These are phyloP conservation scores for Pichia nakasei DNA, from an alignment of 805 yeast genomes.

Conservation along the genomic window DNA sequence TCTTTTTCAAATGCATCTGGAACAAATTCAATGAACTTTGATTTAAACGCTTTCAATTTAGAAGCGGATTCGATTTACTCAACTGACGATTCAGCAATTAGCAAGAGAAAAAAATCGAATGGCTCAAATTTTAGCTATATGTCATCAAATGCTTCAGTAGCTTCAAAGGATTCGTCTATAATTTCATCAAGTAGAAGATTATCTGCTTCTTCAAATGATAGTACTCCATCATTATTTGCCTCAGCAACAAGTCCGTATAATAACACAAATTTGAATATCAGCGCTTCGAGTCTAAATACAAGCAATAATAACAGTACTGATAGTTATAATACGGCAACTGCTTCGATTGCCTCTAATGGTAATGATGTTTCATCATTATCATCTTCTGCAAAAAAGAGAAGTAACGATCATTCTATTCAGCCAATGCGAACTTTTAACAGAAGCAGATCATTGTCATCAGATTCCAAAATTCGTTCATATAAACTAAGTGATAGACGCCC, in stretches of 20 bases:
- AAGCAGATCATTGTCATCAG: conserved; percentile 12
- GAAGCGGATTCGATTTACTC: conserved; percentile 15
- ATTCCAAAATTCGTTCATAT: conserved; percentile 11
- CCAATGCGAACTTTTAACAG: conserved; percentile 7
- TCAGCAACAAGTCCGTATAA: conserved; percentile 20
- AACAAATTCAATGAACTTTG: conserved; percentile 13
- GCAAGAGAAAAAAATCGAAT: conserved; percentile 18
- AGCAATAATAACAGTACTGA: neutral
- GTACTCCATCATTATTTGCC: conserved; percentile 21
- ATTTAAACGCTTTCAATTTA: conserved; percentile 23
- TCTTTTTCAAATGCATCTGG: neutral
- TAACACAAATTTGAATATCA: neutral
- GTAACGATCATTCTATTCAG: conserved; percentile 6
- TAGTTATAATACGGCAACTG: neutral
- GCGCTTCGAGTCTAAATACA: neutral
- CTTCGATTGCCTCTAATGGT: neutral
- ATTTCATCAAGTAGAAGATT: conserved; percentile 21
- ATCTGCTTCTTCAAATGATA: conserved; percentile 19
- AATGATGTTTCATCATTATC: neutral
- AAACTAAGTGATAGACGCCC: conserved; percentile 4
- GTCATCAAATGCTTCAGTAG: conserved; percentile 18
- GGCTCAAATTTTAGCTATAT: conserved; percentile 22
- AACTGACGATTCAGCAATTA: conserved; percentile 9
- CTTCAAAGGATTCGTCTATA: conserved; percentile 22
- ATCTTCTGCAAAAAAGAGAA: conserved; percentile 4